Conservation (phyloP, 1,284 basidiomycete genomes). For the Cutaneotrichosporon cavernicola region DNA sequence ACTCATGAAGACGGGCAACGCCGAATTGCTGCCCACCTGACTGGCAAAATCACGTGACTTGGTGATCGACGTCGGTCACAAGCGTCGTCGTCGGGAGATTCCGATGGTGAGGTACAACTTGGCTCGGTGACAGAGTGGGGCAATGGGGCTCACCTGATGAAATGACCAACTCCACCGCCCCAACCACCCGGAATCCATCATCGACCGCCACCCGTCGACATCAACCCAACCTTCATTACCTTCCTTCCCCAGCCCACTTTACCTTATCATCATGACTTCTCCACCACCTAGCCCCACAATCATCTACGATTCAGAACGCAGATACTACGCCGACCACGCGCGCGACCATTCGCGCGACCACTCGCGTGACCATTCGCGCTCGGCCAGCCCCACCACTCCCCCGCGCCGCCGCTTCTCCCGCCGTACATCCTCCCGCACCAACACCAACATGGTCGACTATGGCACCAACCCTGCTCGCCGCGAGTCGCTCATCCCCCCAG, state of each 20-base stretch:
- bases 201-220: background rate
- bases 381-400: background rate
- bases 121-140: no score
- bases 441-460: constrained; percentile 1
- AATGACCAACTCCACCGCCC: no score
- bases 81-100: no score
- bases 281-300: constrained; percentile 13
- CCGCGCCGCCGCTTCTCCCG: background rate
- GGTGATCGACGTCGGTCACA: no score
- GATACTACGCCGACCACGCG: constrained; percentile 1
- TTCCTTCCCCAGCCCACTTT: background rate
- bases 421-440: background rate
- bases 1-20: no score
- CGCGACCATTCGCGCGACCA: background rate
- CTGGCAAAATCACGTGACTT: no score
- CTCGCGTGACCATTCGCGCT: background rate
- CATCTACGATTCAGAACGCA: constrained; percentile 15
- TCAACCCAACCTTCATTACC: background rate
- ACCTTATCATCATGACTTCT: constrained; percentile 1
- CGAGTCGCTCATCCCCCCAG: constrained; percentile 29
- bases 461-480: background rate
- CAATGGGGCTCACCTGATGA: no score
- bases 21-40: no score
- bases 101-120: no score
- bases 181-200: no score